Evolutionary conservation across 306 rosid species (phyloP), one percentile per base, ranked within the genome.

Genomic region (Abrus pulchellus): DNA sequence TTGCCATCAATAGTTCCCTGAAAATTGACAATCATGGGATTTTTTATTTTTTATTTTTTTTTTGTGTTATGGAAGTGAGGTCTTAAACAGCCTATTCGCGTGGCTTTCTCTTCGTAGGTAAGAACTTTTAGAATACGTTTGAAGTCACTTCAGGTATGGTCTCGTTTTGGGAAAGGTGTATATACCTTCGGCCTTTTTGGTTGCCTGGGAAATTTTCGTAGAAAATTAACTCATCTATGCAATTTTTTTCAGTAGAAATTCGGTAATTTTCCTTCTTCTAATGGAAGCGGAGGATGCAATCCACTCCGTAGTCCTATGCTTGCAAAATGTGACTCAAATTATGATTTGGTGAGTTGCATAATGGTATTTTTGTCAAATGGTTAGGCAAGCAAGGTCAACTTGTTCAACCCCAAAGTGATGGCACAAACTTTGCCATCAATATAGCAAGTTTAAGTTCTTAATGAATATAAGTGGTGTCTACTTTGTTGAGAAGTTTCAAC

Each of bases 391-490:
- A 76, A 63, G 38, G 60, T 55, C n/a, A n/a, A 56, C 30, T 55
- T 32, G n/a, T 30, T 27, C 10, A 29, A 38, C 44, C 61, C 66
- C 34, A 27, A 36, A 71, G 30, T 71, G 38, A 56, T 61, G 78
- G 29, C 78, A 60, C 14, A 32, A 47, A 69, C 50, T 14, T 57
- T 32, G 61, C 76, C 52, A 7, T 79, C 64, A 14, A 9, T 30
- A 32, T 43, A 14, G 50, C 20, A 40, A 68, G 59, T 44, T 68
- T 20, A 14, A 38, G 53, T 77, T 52, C 12, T 6, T 13, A 53
- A 48, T 30, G 30, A 28, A 41, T 6, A 29, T 67, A 32, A 44
- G 62, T 33, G 62, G 36, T 11, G 33, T 6, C 60, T 20, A 57
- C 20, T 67, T 67, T 49, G 12, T 53, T 65, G 9, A 43, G 4